phyloP scores from a whole-genome alignment of 169 alveolate species.

The Eimeria zaria region DNA sequence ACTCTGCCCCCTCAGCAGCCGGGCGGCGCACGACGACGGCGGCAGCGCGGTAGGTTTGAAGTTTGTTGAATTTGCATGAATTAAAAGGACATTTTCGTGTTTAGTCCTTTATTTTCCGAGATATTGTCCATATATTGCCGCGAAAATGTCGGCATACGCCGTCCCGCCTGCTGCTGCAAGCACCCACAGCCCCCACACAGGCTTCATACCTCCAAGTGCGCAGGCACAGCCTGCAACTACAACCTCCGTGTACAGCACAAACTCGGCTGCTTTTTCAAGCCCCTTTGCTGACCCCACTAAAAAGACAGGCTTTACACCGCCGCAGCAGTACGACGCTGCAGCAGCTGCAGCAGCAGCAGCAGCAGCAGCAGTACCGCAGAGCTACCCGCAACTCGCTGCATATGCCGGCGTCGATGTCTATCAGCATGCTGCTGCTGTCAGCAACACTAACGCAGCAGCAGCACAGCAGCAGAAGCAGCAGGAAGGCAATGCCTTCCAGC shows the following conservation, averaged over 20 bases:
- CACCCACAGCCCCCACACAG: slow-evolving; percentile 70
- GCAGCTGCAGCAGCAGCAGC: not conserved
- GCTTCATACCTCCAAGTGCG: slow-evolving; percentile 54
- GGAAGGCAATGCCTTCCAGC: not conserved
- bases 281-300: slow-evolving; percentile 25
- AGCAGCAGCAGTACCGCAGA: slow-evolving; percentile 19
- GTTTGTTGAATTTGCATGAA: not conserved
- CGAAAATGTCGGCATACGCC: slow-evolving; percentile 51
- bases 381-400: slow-evolving; percentile 33
- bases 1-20: slow-evolving; percentile 29
- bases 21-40: not conserved
- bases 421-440: slow-evolving; percentile 10
- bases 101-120: not conserved
- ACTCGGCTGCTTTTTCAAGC: slow-evolving; percentile 31
- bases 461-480: slow-evolving; percentile 64
- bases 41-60: not conserved
- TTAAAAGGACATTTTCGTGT: not conserved
- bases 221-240: slow-evolving; percentile 13
- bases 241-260: slow-evolving; percentile 43
- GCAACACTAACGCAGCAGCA: slow-evolving; percentile 6
- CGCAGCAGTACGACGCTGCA: slow-evolving; percentile 41
- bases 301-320: slow-evolving; percentile 20
- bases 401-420: slow-evolving; percentile 20
- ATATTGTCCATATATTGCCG: not conserved
- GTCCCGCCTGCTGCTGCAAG: slow-evolving; percentile 36